These are phyloP conservation scores for Fusarium liriodendri DNA, from an alignment of 2,329 filamentous ascomycete species.

Conservation along the genomic window DNA sequence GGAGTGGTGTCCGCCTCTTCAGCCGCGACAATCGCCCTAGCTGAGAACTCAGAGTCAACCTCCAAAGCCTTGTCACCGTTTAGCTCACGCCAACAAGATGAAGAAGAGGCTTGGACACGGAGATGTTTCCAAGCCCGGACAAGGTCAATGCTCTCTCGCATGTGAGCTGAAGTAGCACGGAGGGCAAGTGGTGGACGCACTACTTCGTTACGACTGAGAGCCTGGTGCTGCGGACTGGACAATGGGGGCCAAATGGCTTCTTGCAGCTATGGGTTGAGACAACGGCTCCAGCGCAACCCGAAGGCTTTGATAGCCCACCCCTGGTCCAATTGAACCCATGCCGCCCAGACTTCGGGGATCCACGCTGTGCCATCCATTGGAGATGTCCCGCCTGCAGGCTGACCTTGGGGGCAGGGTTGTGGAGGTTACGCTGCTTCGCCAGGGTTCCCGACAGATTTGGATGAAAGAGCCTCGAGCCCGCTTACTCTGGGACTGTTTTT, in stretches of 20 bases:
- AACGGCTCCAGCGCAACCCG: slow-evolving; percentile 7
- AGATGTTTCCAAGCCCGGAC: neutral
- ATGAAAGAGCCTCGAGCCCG: slow-evolving; percentile 21
- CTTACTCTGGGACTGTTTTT: slow-evolving; percentile 2
- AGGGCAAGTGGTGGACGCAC: neutral
- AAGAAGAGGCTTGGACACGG: neutral
- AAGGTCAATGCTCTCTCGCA: neutral
- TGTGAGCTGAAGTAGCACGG: neutral
- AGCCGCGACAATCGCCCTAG: neutral
- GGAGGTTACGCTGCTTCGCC: neutral
- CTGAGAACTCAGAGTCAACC: slow-evolving; percentile 4
- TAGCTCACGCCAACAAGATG: neutral
- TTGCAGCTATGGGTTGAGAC: neutral
- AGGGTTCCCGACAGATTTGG: slow-evolving; percentile 4
- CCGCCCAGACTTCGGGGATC: slow-evolving; percentile 9
- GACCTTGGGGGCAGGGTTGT: neutral
- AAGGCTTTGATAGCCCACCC: slow-evolving; percentile 4
- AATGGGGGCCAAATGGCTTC: neutral
- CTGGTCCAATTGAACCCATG: slow-evolving; percentile 27
- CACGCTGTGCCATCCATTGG: slow-evolving; percentile 14
- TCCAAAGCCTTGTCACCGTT: neutral
- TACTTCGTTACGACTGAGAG: neutral
- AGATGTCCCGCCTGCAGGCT: slow-evolving; percentile 10
- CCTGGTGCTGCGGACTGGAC: neutral
- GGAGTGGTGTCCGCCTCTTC: neutral